Evolutionary conservation across 2,329 filamentous ascomycete species (phyloP).

Genomic region (Fusarium continuum): DNA sequence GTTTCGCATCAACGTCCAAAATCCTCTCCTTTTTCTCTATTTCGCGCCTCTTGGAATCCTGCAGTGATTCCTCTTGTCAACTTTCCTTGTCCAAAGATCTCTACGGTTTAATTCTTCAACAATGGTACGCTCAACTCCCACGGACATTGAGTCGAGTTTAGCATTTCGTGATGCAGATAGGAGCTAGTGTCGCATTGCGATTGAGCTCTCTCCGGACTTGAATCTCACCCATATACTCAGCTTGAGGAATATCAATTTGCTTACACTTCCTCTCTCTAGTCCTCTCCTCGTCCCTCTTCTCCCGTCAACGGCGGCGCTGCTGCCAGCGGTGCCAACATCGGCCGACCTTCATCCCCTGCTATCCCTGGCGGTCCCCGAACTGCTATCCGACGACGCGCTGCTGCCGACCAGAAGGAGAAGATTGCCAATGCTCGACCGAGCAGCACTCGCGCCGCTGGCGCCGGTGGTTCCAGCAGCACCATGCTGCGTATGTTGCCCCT

Average conservation of each 20-base stretch:
- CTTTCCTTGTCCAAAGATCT: constrained; percentile 22
- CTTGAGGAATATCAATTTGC: neutral
- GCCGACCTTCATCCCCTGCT: constrained; percentile 84
- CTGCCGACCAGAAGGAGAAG: constrained; percentile 97
- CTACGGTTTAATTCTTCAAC: constrained; percentile 31
- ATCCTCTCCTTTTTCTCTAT: constrained; percentile 34
- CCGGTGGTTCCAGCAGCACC: constrained; percentile 94
- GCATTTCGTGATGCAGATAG: constrained; percentile 33
- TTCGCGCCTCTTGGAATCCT: constrained; percentile 43
- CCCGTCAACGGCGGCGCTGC: constrained; percentile 65
- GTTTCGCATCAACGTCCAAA: constrained; percentile 38
- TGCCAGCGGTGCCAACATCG: constrained; percentile 73
- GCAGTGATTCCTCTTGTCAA: constrained; percentile 47
- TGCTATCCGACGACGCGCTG: constrained; percentile 92
- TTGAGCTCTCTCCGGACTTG: constrained; percentile 5
- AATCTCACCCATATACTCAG: neutral
- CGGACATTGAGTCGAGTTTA: neutral
- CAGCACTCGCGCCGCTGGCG: constrained; percentile 92
- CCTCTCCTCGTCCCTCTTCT: constrained; percentile 68
- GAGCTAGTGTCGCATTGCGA: constrained; percentile 37
- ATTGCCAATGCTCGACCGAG: constrained; percentile 91
- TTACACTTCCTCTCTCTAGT: constrained; percentile 49
- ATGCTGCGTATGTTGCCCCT: constrained; percentile 85
- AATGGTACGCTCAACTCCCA: constrained; percentile 45
- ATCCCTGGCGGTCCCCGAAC: constrained; percentile 94